These are phyloP conservation scores for Tremella fuciformis DNA, from an alignment of 768 basidiomycete genomes.

Conservation along the genomic window DNA sequence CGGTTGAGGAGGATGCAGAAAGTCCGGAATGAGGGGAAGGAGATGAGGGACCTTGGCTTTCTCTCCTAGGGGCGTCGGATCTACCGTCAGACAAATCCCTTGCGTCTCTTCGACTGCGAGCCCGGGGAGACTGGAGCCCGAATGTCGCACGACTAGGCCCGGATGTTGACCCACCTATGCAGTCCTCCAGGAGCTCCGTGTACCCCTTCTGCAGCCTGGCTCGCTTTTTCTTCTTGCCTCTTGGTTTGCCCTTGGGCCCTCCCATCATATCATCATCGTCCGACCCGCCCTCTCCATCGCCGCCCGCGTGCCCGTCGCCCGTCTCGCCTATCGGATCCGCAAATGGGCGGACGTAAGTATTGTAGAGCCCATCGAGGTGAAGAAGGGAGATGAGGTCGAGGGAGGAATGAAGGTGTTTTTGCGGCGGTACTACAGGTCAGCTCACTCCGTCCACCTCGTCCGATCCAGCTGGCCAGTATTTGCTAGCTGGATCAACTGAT, in stretches of 20 bases:
- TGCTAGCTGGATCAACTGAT: neutral
- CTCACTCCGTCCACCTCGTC: neutral
- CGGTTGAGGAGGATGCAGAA: constrained; percentile 14
- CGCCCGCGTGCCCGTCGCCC: constrained; percentile 1
- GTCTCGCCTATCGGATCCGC: constrained; percentile 14
- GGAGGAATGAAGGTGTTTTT: constrained; percentile 31
- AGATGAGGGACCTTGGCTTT: constrained; percentile 4
- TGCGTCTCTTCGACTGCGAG: no score
- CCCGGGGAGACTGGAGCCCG: no score
- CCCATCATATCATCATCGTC: neutral
- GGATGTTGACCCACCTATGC: constrained; percentile 29
- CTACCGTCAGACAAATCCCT: constrained; percentile 21
- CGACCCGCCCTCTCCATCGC: neutral
- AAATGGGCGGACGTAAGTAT: constrained; percentile 40
- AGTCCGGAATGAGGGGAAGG: constrained; percentile 2
- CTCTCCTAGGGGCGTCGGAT: constrained; percentile 22
- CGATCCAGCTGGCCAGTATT: no score
- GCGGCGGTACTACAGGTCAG: constrained; percentile 18
- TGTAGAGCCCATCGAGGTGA: constrained; percentile 34
- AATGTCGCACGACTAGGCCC: neutral
- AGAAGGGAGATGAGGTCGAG: constrained; percentile 40
- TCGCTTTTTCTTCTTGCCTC: constrained; percentile 11
- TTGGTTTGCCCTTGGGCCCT: neutral
- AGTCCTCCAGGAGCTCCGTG: constrained; percentile 35
- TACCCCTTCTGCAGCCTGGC: constrained; percentile 41